Conservation (phyloP, 441 rosid genomes). For the Pelargonium citronellum region DNA sequence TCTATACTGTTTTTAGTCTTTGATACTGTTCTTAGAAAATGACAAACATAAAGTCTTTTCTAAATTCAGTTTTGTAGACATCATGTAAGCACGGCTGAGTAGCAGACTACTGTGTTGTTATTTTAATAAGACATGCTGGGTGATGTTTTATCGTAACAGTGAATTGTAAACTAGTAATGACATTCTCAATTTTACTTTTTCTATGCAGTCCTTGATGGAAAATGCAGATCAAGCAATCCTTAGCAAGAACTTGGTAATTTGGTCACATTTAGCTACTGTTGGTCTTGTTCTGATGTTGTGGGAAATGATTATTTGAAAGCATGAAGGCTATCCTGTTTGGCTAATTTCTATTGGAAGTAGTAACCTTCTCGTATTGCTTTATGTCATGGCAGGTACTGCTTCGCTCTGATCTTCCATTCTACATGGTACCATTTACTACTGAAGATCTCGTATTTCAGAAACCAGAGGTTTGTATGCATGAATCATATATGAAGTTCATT, state of each 20-base stretch:
- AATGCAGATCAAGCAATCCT: slow-evolving; percentile 61
- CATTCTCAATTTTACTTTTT: slow-evolving; percentile 18
- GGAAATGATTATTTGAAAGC: background rate
- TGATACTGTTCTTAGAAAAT: background rate
- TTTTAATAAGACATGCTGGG: background rate
- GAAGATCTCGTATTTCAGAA: slow-evolving; percentile 55
- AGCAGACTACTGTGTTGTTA: background rate
- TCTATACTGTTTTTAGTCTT: background rate
- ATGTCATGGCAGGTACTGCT: slow-evolving; percentile 59
- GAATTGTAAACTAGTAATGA: background rate
- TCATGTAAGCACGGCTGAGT: too few relatives aligned
- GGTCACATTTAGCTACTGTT: background rate
- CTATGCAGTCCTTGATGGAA: slow-evolving; percentile 44
- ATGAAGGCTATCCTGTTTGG: background rate
- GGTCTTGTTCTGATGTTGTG: slow-evolving; percentile 12
- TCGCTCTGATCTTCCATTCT: slow-evolving; percentile 76
- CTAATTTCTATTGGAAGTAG: background rate
- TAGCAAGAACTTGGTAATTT: slow-evolving; percentile 71
- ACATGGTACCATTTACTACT: slow-evolving; percentile 78
- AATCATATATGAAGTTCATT: background rate
- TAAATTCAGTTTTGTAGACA: too few relatives aligned
- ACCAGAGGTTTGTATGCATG: slow-evolving; percentile 64
- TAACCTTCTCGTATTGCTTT: background rate
- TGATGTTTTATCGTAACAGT: background rate
- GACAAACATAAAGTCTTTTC: background rate